These are phyloP conservation scores for Hemisphaericaspora xylofermentans DNA, from an alignment of 1,139 yeast genomes.

Conservation along the genomic window DNA sequence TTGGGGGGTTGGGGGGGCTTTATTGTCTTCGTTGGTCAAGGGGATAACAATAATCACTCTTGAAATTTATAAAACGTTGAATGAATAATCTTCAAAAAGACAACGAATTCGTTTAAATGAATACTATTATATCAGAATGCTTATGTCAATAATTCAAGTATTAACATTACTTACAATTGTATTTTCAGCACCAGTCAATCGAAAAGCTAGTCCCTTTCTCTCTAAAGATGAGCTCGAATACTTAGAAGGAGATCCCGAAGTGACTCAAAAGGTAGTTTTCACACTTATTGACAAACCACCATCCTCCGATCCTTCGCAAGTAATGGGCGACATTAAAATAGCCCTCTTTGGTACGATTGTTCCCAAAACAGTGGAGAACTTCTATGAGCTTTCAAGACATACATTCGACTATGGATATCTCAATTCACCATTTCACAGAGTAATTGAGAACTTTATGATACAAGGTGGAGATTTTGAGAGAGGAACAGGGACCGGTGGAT, in stretches of 20 bases:
- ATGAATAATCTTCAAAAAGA: too few relatives aligned
- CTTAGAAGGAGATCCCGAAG: constrained; percentile 25
- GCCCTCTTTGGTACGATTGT: constrained; percentile 31
- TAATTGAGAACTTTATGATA: constrained; percentile 37
- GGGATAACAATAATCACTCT: too few relatives aligned
- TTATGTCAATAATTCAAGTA: too few relatives aligned
- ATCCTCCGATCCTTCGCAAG: constrained; percentile 12
- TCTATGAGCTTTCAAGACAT: constrained; percentile 30
- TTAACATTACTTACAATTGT: not conserved
- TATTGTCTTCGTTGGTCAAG: too few relatives aligned
- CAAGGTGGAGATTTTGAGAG: constrained; percentile 39
- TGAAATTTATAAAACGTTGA: too few relatives aligned
- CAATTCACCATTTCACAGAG: constrained; percentile 33
- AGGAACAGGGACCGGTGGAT: constrained; percentile 31
- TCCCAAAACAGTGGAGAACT: constrained; percentile 42
- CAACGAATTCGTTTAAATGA: too few relatives aligned
- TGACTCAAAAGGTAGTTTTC: constrained; percentile 28
- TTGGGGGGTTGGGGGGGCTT: too few relatives aligned
- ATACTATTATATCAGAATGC: too few relatives aligned
- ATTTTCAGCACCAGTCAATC: not conserved
- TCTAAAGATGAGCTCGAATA: constrained; percentile 13
- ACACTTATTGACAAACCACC: constrained; percentile 17
- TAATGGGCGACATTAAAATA: constrained; percentile 22
- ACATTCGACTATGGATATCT: constrained; percentile 40
- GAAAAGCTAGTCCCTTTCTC: not conserved